Base-by-base conservation (phyloP, 352 stramenopile genomes). In the Globisporangium acanthophoron region DNA sequence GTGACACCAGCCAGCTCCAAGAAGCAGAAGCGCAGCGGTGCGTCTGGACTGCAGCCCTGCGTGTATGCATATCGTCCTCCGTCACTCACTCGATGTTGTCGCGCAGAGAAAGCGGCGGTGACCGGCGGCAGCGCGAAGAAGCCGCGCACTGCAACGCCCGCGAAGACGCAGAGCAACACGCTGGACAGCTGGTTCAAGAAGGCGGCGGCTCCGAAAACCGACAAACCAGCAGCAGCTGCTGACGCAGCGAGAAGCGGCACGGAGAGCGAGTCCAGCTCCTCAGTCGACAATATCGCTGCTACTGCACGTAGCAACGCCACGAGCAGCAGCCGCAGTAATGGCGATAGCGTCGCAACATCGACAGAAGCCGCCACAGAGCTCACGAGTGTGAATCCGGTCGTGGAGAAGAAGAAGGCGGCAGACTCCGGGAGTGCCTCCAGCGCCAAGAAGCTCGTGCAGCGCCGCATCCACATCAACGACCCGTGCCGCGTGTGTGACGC, bases 391-490 rank as follows among this genome's bases (percentile, higher is more conserved):
- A 56, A 50, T 15, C 46, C 56, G 33, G 3, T 15, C 12, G 35
- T 4, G 12, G 11, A 61, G 47, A 64, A 63, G n/a, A 70, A 64
- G 49, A 61, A 62, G n/a, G 18, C 40, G 40, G 29, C 11, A 29
- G 50, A 49, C 15, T 7, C 15, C 31, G 55, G 49, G 2, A 18
- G 8, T 5, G 47, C n/a, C 33, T 57, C 48, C 18, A 59, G 58
- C 35, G 56, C 53, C 11, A 79, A 73, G 55, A 81, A 80, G 47
- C 72, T 90, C n/a, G 67, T 84, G 37, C 80, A 90, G 71, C 78
- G 80, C 27, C 76, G 80, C 20, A 90, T 90, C 46, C 69, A 84
- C 54, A 72, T 89, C 57, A 85, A 71, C 21, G 76, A 89, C 58
- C 64, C 76, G 45, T 91, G 80, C 52, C 80, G 76, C 35, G 80